These are phyloP conservation scores for Anthracocystis setariae DNA, from an alignment of 1,284 basidiomycete species.

Conservation along the genomic window DNA sequence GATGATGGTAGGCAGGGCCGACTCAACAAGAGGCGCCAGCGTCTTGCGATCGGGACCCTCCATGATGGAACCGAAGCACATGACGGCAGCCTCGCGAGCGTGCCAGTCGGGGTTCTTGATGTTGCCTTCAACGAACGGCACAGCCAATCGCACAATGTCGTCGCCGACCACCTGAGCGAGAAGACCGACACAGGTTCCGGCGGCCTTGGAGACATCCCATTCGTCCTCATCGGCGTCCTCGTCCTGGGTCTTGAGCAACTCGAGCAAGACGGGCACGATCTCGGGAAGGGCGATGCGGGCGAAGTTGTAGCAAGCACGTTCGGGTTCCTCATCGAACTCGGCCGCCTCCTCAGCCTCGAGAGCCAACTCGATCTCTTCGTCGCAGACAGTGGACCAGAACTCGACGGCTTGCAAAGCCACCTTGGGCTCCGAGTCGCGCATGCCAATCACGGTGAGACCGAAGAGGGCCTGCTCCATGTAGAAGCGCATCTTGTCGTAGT, in stretches of 20 bases:
- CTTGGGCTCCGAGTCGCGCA: slow-evolving; percentile 90
- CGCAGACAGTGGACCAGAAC: slow-evolving; percentile 99
- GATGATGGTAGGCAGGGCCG: slow-evolving; percentile 92
- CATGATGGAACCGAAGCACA: slow-evolving; percentile 97
- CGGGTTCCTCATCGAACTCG: slow-evolving; percentile 89
- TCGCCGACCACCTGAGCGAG: slow-evolving; percentile 92
- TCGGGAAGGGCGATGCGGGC: slow-evolving; percentile 93
- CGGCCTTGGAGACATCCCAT: slow-evolving; percentile 98
- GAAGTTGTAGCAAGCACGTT: slow-evolving; percentile 87
- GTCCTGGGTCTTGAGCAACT: slow-evolving; percentile 89
- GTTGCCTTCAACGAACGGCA: slow-evolving; percentile 97
- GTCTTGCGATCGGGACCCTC: slow-evolving; percentile 90
- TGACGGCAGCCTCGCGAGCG: slow-evolving; percentile 92
- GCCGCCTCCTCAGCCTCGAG: slow-evolving; percentile 92
- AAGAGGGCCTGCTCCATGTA: slow-evolving; percentile 99
- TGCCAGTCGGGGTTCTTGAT: slow-evolving; percentile 93
- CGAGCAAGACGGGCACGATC: slow-evolving; percentile 89
- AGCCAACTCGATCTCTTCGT: slow-evolving; percentile 94
- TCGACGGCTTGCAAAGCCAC: slow-evolving; percentile 97
- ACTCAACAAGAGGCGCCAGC: slow-evolving; percentile 88
- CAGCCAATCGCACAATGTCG: slow-evolving; percentile 87
- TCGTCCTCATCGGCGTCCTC: slow-evolving; percentile 98
- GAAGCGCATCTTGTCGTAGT: slow-evolving; percentile 98
- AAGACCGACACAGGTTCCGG: slow-evolving; percentile 88
- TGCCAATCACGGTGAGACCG: slow-evolving; percentile 96